phyloP scores from a whole-genome alignment of 2,329 filamentous ascomycete species.

The Aspergillus glaucus region DNA sequence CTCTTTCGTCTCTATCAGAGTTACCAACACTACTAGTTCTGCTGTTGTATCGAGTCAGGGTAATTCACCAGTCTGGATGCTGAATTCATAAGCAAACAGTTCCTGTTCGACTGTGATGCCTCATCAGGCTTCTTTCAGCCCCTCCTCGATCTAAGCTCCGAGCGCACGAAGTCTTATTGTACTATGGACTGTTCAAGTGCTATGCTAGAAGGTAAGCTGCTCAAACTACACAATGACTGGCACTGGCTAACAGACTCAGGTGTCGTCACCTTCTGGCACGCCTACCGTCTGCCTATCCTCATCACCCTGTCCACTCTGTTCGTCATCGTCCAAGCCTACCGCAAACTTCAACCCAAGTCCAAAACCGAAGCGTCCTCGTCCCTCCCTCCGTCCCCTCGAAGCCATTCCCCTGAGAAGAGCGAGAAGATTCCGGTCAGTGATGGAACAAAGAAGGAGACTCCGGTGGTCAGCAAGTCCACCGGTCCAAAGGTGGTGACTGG shows the following conservation, averaged over 20 bases:
- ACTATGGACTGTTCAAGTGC: not conserved
- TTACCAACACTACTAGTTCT: not conserved
- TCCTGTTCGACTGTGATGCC: not conserved
- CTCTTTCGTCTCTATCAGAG: not conserved
- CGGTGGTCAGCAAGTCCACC: slow-evolving; percentile 8
- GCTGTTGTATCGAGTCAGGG: not conserved
- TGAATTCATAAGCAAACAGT: no score
- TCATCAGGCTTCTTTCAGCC: not conserved
- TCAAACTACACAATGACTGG: not conserved
- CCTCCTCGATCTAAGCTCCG: not conserved
- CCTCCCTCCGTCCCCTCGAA: slow-evolving; percentile 26
- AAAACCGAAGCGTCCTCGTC: slow-evolving; percentile 25
- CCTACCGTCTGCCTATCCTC: slow-evolving; percentile 41
- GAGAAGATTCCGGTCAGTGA: slow-evolving; percentile 6
- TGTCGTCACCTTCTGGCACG: slow-evolving; percentile 42
- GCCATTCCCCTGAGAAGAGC: slow-evolving; percentile 18
- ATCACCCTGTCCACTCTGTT: slow-evolving; percentile 33
- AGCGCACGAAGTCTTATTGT: not conserved
- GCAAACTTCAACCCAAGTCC: slow-evolving; percentile 16
- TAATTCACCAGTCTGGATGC: no score
- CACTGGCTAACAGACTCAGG: slow-evolving; percentile 17
- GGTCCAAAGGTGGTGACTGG: slow-evolving; percentile 31
- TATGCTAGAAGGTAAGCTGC: not conserved
- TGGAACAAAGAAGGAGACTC: not conserved
- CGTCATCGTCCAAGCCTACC: slow-evolving; percentile 23